Percentiles rank a stretch among this genome's conserved stretches.
Conservation (phyloP, 1,284 basidiomycete genomes). For the Leccinum pallidistipes region DNA sequence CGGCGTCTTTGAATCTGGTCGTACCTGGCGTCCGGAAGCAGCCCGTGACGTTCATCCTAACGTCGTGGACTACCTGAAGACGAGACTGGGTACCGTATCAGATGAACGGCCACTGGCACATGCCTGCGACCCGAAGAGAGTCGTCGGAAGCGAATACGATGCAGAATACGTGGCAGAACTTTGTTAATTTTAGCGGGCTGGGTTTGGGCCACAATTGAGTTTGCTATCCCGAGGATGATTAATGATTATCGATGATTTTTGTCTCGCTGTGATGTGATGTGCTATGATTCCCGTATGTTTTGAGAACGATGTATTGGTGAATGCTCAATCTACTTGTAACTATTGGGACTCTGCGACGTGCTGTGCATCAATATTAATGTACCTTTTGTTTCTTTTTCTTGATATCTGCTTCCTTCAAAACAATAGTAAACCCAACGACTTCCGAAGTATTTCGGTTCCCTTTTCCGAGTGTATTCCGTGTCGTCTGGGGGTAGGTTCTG, state of each 20-base stretch:
- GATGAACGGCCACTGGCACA: slow-evolving; percentile 31
- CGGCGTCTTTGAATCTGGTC: slow-evolving; percentile 64
- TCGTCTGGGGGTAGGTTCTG: too few relatives aligned
- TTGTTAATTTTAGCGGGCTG: slow-evolving; percentile 42
- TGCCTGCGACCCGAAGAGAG: slow-evolving; percentile 39
- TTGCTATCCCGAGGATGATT: background rate
- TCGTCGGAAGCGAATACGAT: slow-evolving; percentile 57
- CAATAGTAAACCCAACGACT: too few relatives aligned
- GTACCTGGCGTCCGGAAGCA: slow-evolving; percentile 50
- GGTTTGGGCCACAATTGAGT: slow-evolving; percentile 22
- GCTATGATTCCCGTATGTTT: slow-evolving; percentile 15
- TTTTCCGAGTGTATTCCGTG: too few relatives aligned
- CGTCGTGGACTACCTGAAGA: slow-evolving; percentile 65
- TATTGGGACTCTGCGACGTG: slow-evolving; percentile 7
- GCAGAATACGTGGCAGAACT: slow-evolving; percentile 59
- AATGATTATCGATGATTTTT: slow-evolving; percentile 3
- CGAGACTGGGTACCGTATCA: slow-evolving; percentile 36
- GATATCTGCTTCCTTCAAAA: background rate
- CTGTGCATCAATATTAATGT: slow-evolving; percentile 16
- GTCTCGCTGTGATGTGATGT: slow-evolving; percentile 3
- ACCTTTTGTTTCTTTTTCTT: slow-evolving; percentile 24
- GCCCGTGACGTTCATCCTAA: slow-evolving; percentile 49
- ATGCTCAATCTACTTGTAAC: slow-evolving; percentile 22
- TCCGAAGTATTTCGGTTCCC: too few relatives aligned
- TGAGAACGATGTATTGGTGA: slow-evolving; percentile 7